phyloP scores from a whole-genome alignment of 176 grass and related monocot species.

The Phyllostachys edulis region DNA sequence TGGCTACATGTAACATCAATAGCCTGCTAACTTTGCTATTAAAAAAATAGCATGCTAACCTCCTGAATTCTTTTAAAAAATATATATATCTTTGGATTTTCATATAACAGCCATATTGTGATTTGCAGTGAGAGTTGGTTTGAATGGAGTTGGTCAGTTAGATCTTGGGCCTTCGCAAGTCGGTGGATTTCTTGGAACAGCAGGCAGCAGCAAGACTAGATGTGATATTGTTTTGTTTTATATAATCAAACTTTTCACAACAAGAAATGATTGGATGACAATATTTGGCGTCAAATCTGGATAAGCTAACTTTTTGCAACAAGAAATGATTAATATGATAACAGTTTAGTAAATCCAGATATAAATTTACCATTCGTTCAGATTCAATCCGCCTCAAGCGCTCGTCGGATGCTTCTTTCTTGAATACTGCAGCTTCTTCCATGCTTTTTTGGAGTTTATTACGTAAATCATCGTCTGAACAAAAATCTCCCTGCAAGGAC shows the following conservation, averaged over 20 bases:
- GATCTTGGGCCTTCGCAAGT: background rate
- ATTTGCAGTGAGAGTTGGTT: background rate
- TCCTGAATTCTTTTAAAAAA: background rate
- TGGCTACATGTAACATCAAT: too few species aligned
- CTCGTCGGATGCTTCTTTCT: slow-evolving; percentile 46
- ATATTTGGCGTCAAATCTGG: background rate
- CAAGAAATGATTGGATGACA: background rate
- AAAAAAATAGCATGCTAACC: background rate
- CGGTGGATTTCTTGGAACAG: background rate
- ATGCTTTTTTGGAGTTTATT: slow-evolving; percentile 31
- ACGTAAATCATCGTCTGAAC: background rate
- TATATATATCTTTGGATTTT: background rate
- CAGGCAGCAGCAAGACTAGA: background rate
- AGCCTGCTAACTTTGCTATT: too few species aligned
- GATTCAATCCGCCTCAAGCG: slow-evolving; percentile 49
- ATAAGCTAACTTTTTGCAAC: background rate
- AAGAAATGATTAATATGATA: background rate
- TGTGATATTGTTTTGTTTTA: background rate
- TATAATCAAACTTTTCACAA: background rate
- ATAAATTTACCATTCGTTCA: slow-evolving; percentile 43
- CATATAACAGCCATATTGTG: background rate
- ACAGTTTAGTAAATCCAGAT: background rate
- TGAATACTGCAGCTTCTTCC: slow-evolving; percentile 34
- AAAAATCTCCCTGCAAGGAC: slow-evolving; percentile 36
- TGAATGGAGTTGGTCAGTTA: background rate